Evolutionary conservation across 805 yeast genomes (phyloP), one percentile per base, ranked within the genome.

Genomic region (Blastobotrys terrestris): DNA sequence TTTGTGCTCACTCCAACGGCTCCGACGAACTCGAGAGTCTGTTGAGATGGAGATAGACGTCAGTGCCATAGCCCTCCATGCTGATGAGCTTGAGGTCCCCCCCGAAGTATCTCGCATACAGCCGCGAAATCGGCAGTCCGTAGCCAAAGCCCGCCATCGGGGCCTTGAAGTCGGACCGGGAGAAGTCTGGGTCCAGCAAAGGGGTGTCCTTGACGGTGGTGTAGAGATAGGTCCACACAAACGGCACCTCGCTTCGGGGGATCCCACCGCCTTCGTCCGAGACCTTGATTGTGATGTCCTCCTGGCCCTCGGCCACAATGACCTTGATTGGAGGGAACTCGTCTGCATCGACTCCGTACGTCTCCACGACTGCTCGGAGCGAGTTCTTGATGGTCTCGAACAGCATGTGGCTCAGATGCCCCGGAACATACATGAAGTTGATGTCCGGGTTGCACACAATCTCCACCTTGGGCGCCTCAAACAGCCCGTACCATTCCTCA

Each of bases 71-170:
- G 6, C 96, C 96, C 68, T 89, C 96, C 95, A 90, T 87, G 35
- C 89, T 81, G 52, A 88, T 89, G 62, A 90, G 75, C 64, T 85
- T 85, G 67, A 89, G 77, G 62, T 90, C 96, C 2, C 96, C 96
- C 4, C 96, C 95, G 65, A 90, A 89, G 66, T 89, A 89, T 57
- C 91, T 82, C 1, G 96, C 91, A 60, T 90, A 90, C 40, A 89
- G 74, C 54, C 96, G 71, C 47, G 94, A 84, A 51, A 90, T 83
- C 1, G 96, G 96, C 60, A 89, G 74, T 0, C 97, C 96, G 63
- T 89, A 91, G 26, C 97, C 97, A 59, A 86, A 85, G 0, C 97
- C 97, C 49, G 96, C 96, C 87, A 89, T 85, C 54, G 96, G 97
- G 0, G 95, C 95, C 64, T 80, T 79, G 70, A 86, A 84, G 54